Evolutionary conservation across 768 basidiomycete species (phyloP), one percentile per base, ranked within the genome.

Genomic region (Lenzites betulinus): DNA sequence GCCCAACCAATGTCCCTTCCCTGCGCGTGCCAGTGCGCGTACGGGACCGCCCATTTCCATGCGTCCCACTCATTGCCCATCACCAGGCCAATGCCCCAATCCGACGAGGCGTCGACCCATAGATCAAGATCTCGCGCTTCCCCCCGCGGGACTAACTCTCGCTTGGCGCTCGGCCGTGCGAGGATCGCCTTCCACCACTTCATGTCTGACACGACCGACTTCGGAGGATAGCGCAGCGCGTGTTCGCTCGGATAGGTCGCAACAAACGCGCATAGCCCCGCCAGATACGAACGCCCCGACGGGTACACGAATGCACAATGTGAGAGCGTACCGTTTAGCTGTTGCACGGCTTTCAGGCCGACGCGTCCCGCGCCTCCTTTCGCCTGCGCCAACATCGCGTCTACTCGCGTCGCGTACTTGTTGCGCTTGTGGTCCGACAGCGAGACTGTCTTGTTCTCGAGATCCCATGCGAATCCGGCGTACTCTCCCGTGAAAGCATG

Each of bases 221-320:
- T 30, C 7, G 68, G 63, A 8, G 71, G 67, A 54, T 58, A 69
- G 1, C 67, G 62, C 0, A n/a, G 26, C 7, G 30, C 16, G 58
- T 59, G 56, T 1, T 51, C 22, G 43, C 12, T 44, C 20, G 43
- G 3, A n/a, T 15, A 44, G 4, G 41, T 66, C 56, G 71, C 52
- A 16, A 70, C 36, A 43, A 72, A 73, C 18, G 60, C 59, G 15
- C 26, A 73, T 1, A 77, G 39, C 2, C 60, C 59, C 3, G 73
- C 49, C 1, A 76, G 69, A 43, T 60, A 65, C 2, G 74, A 63
- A 1, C 66, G 59, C 6, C 75, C 73, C 1, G 59, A 54, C 0
- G 49, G 47, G 49, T 73, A 69, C 1, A 76, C 69, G 30, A 75
- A 76, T 3, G 73, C 51, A 16, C 73, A 65, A 54, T 78, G 76